Evolutionary conservation across 768 basidiomycete species (phyloP), one percentile per base, ranked within the genome.

Genomic region (Lepiota brunneoincarnata): DNA sequence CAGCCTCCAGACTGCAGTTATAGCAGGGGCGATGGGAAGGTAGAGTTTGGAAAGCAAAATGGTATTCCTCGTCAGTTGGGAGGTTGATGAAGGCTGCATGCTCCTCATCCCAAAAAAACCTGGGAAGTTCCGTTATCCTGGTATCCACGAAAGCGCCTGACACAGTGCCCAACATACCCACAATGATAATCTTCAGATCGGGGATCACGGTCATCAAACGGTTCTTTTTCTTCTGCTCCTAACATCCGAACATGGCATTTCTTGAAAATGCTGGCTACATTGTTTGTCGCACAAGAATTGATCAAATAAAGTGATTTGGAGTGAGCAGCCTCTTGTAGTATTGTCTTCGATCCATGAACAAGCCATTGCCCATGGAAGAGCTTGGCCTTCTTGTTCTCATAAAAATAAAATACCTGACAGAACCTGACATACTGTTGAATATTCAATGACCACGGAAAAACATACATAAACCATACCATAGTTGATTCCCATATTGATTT

Each of bases 311-410:
- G 70, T 0, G 78, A 74, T 54, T 80, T 77, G 0, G 87, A 75
- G 52, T 91, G 87, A 0, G 86, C 76, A 0, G 78, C 75, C 59
- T 91, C 83, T 58, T 88, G 83, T 1, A 89, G 69, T 9, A 86
- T 59, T 0, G 86, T 89, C 59, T 84, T 82, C 11, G 77, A 80
- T 9, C 83, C 83, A 69, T 88, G 89, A 6, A 72, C 69, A 53
- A 82, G 75, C 89, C 89, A 91, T 52, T 86, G 84, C 1, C 78
- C 86, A 65, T 91, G 89, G 51, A 87, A 83, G 69, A 73, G 76
- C 61, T 82, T 84, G 41, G 51, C 56, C 24, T 59, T 56, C 14
- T 51, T 37, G 6, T 63, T 65, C 49, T 84, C 78, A 56, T 78
- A 86, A 53, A 91, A 79, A 58, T 84, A 87, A 3, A 73, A 74